Evolutionary conservation across 169 alveolate genomes (phyloP).

Genomic region (Theileria parva): DNA sequence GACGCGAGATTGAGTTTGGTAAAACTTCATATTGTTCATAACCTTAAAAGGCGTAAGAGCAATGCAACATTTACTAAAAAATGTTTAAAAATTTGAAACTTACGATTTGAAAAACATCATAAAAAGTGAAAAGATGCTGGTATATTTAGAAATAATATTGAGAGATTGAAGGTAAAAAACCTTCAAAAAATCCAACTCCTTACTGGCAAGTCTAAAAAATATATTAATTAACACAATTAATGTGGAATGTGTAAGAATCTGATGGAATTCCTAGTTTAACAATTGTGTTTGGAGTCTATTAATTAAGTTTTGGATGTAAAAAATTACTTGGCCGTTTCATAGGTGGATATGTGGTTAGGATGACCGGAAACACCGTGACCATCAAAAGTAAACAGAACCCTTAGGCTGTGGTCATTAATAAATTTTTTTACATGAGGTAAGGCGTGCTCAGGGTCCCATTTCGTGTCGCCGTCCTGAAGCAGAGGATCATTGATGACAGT

Average conservation of each 20-base stretch:
- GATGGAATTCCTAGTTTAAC: not conserved
- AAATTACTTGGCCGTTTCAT: conserved; percentile 39
- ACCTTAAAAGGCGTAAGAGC: conserved; percentile 26
- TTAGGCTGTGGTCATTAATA: not conserved
- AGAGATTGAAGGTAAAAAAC: conserved; percentile 35
- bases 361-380: conserved; percentile 72
- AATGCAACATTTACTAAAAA: conserved; percentile 7
- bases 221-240: not conserved
- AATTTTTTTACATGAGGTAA: conserved; percentile 15
- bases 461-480: conserved; percentile 32
- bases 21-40: conserved; percentile 24
- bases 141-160: conserved; percentile 17
- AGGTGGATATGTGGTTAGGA: conserved; percentile 70
- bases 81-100: not conserved
- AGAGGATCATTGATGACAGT: conserved; percentile 34
- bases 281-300: not conserved
- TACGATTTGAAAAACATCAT: conserved; percentile 17
- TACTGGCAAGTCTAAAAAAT: conserved; percentile 5
- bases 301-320: not conserved
- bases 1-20: conserved; percentile 29
- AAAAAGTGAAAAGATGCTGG: not conserved
- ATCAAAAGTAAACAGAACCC: conserved; percentile 72
- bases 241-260: not conserved
- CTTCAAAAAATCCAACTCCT: not conserved
- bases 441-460: conserved; percentile 37